These are phyloP conservation scores for Phytophthora pisi DNA, from an alignment of 352 stramenopile genomes.

Conservation along the genomic window DNA sequence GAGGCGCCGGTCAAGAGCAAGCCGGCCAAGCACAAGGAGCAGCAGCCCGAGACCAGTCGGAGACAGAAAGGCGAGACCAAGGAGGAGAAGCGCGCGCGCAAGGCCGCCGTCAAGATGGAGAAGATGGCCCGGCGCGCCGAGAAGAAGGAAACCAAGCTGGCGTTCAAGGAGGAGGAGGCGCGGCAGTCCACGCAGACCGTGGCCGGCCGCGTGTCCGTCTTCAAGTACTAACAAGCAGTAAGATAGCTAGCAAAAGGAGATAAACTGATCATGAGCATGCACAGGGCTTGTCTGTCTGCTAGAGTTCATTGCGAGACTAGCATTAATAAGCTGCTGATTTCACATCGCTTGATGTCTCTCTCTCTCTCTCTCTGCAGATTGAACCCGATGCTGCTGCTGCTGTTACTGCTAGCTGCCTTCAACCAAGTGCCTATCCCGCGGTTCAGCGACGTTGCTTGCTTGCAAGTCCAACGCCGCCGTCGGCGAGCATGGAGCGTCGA, in stretches of 20 bases:
- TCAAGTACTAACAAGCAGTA: constrained; percentile 66
- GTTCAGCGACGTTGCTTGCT: background rate
- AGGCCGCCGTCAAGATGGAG: constrained; percentile 92
- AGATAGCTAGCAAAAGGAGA: constrained; percentile 16
- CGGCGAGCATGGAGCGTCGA: constrained; percentile 2
- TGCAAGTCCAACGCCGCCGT: constrained; percentile 5
- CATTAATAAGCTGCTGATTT: background rate
- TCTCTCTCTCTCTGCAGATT: background rate
- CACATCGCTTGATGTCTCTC: background rate
- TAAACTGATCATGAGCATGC: constrained; percentile 16
- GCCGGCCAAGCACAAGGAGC: constrained; percentile 31
- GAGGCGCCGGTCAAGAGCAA: constrained; percentile 25
- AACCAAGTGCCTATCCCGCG: constrained; percentile 22
- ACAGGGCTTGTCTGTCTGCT: background rate
- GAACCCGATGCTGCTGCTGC: background rate
- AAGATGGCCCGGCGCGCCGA: constrained; percentile 90
- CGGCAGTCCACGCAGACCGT: constrained; percentile 67
- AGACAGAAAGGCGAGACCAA: constrained; percentile 87
- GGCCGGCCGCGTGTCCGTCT: constrained; percentile 70
- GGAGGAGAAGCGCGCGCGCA: constrained; percentile 94
- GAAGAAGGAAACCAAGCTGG: constrained; percentile 95
- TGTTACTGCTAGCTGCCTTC: constrained; percentile 6
- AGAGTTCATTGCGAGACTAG: no score
- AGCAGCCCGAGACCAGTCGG: constrained; percentile 27
- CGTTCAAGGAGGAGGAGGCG: constrained; percentile 93